Percentiles rank a stretch among this genome's conserved stretches.
Conservation (phyloP, 192 early-diverging fungal species). For the Coemansia sp. region DNA sequence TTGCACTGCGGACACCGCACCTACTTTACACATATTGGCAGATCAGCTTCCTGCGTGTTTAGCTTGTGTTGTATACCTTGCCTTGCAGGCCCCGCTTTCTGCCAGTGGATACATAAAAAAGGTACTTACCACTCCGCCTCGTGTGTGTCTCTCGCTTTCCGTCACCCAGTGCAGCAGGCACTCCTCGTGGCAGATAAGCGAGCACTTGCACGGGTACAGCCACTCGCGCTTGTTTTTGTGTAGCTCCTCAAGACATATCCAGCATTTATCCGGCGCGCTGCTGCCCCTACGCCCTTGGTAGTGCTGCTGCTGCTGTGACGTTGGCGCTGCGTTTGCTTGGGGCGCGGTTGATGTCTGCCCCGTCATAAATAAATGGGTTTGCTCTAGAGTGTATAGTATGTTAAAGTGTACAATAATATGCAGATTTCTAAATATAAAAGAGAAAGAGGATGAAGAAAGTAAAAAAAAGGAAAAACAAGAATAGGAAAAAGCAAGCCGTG, state of each 20-base stretch:
- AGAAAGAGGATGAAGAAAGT: neutral
- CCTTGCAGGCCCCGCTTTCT: no score
- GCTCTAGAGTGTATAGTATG: neutral
- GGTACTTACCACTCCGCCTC: constrained; percentile 39
- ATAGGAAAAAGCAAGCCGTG: neutral
- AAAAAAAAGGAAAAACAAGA: constrained; percentile 2
- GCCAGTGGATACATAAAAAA: no score
- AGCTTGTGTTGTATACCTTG: no score
- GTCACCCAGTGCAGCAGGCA: constrained; percentile 75
- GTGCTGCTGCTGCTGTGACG: constrained; percentile 1
- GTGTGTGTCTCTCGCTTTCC: constrained; percentile 59
- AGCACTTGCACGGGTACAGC: constrained; percentile 71
- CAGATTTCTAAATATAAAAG: neutral
- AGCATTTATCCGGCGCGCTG: constrained; percentile 55
- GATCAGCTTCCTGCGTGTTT: no score
- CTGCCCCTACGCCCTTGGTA: neutral
- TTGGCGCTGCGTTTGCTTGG: neutral
- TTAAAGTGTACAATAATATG: neutral
- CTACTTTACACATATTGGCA: constrained; percentile 24
- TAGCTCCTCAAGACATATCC: constrained; percentile 77
- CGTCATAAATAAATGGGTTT: neutral
- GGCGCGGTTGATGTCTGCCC: neutral
- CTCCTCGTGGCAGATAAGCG: constrained; percentile 74
- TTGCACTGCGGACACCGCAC: constrained; percentile 72
- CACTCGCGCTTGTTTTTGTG: constrained; percentile 60